phyloP scores from a whole-genome alignment of 2,329 filamentous ascomycete genomes.

The Botrytis sinoallii region DNA sequence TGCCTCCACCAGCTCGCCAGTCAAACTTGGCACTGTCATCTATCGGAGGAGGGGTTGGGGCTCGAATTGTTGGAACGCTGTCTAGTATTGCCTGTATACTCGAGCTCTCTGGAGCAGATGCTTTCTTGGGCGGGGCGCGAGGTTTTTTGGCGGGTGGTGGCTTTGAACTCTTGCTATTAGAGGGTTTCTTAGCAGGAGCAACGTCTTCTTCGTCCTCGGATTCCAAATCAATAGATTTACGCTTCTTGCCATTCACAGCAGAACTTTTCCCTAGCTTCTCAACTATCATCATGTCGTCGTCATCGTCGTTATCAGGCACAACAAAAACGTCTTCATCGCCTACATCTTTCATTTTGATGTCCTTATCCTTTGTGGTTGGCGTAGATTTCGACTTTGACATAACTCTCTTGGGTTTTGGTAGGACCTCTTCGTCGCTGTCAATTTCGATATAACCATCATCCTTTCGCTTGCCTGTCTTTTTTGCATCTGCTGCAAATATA shows the following conservation, averaged over 20 bases:
- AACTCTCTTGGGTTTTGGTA: slow-evolving; percentile 55
- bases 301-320: slow-evolving; percentile 42
- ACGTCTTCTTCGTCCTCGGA: slow-evolving; percentile 54
- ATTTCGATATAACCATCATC: slow-evolving; percentile 71
- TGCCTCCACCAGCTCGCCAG: slow-evolving; percentile 62
- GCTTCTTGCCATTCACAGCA: slow-evolving; percentile 48
- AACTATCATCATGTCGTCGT: slow-evolving; percentile 42
- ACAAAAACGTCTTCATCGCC: slow-evolving; percentile 34
- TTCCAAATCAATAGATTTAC: slow-evolving; percentile 55
- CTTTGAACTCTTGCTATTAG: slow-evolving; percentile 35
- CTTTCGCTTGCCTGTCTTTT: slow-evolving; percentile 62
- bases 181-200: slow-evolving; percentile 56
- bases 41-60: slow-evolving; percentile 78
- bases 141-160: slow-evolving; percentile 38
- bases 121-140: slow-evolving; percentile 52
- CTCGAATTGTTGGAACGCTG: slow-evolving; percentile 75
- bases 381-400: slow-evolving; percentile 39
- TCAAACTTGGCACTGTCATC: slow-evolving; percentile 74
- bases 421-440: slow-evolving; percentile 65
- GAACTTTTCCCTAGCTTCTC: slow-evolving; percentile 32
- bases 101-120: slow-evolving; percentile 62
- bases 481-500: slow-evolving; percentile 74
- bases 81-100: slow-evolving; percentile 81
- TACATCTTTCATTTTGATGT: slow-evolving; percentile 44
- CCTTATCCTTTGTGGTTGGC: slow-evolving; percentile 42